phyloP scores from a whole-genome alignment of 2,329 filamentous ascomycete species.

The Lachnellula hyalina region DNA sequence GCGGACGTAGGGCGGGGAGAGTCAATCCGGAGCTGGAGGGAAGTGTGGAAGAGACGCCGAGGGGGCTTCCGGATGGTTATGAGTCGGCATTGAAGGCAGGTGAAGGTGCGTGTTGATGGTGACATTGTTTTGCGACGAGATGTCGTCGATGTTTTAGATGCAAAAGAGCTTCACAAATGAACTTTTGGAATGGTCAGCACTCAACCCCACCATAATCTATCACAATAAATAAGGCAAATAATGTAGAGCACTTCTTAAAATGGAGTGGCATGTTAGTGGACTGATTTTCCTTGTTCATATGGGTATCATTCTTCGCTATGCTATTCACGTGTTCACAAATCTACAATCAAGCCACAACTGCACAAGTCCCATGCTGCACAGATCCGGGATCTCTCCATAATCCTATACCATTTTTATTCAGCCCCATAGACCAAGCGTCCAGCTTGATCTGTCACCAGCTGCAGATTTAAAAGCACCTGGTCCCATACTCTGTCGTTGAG shows the following conservation, averaged over 20 bases:
- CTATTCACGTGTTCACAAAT: neutral
- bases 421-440: conserved; percentile 60
- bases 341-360: too few relatives aligned
- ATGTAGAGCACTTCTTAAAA: neutral
- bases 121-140: conserved; percentile 16
- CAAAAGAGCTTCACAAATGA: conserved; percentile 2
- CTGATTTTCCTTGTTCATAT: neutral
- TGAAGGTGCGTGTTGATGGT: conserved; percentile 19
- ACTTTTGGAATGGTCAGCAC: neutral
- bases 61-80: conserved; percentile 5
- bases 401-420: conserved; percentile 10
- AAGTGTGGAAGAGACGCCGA: conserved; percentile 18
- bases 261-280: too few relatives aligned
- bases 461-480: conserved; percentile 44
- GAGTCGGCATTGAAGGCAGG: conserved; percentile 23
- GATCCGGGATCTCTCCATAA: neutral
- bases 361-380: too few relatives aligned
- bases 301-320: neutral
- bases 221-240: neutral
- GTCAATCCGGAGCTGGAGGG: conserved; percentile 15
- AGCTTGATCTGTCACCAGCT: conserved; percentile 40
- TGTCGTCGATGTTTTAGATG: conserved; percentile 5
- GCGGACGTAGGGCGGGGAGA: conserved; percentile 54
- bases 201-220: neutral
- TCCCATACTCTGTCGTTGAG: conserved; percentile 60